Evolutionary conservation across 2,329 filamentous ascomycete species (phyloP).

Genomic region (Rutstroemia sp.): DNA sequence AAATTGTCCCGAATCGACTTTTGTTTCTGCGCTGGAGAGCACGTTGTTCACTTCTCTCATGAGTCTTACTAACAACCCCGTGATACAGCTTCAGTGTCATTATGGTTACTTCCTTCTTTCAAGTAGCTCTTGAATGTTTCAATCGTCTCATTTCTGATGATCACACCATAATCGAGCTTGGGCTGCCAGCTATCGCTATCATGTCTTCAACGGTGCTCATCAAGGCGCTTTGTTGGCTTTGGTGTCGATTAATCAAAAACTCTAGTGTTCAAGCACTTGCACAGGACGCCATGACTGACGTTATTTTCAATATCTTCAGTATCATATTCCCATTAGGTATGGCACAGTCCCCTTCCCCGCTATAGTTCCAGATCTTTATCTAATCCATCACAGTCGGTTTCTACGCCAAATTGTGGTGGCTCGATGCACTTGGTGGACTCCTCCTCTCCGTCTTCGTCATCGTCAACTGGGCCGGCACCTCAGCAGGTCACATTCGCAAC

Average conservation of each 20-base stretch:
- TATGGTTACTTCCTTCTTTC: constrained; percentile 56
- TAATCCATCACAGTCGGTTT: constrained; percentile 41
- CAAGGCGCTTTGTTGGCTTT: constrained; percentile 54
- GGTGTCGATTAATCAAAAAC: constrained; percentile 52
- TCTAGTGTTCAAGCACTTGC: constrained; percentile 57
- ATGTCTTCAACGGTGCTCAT: constrained; percentile 50
- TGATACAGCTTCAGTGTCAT: constrained; percentile 44
- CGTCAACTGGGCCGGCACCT: constrained; percentile 59
- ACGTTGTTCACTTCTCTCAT: neutral
- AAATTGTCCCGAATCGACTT: too few species aligned
- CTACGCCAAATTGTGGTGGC: constrained; percentile 55
- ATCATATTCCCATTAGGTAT: constrained; percentile 49
- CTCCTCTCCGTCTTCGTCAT: constrained; percentile 61
- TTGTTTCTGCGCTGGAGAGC: too few species aligned
- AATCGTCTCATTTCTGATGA: constrained; percentile 44
- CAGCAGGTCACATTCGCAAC: constrained; percentile 50
- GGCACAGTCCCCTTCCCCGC: neutral
- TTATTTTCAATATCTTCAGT: constrained; percentile 57
- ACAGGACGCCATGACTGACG: constrained; percentile 57
- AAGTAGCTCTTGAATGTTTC: constrained; percentile 55
- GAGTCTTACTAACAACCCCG: neutral
- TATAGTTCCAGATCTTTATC: neutral
- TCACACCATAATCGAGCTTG: constrained; percentile 42
- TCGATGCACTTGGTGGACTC: constrained; percentile 54
- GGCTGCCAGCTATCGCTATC: constrained; percentile 46